Base-by-base conservation (phyloP, 2,329 filamentous ascomycete genomes). In the Fusarium subglutinans region DNA sequence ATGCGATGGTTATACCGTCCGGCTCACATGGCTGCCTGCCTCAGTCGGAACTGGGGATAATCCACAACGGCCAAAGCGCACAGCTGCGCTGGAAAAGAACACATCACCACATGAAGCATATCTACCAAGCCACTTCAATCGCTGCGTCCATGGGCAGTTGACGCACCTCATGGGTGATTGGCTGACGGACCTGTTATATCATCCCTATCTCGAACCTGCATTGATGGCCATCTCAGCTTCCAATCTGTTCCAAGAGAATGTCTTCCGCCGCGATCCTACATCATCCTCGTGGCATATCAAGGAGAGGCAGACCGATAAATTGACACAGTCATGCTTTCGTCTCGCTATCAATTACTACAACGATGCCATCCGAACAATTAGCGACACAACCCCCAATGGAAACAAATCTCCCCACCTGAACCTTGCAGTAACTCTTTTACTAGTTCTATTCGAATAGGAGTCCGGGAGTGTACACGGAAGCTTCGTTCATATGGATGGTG, bases 341-440 rank as follows among this genome's bases (percentile, higher is more conserved):
- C 41, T 43, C 6, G 41, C 41, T 9, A 24, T 43, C 6, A 43
- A 43, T 5, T 17, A 43, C 41, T 43, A 43, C 4, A 43, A 43
- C n/a, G n/a, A 43, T 11, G 41, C 41, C 41, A 43, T 43, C n/a
- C n/a, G n/a, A 12, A 8, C 41, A 5, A 24, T 43, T 24, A 43
- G 22, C 41, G 15, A 24, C 41, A 43, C 41, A 5, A 43, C n/a
- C 15, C 17, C n/a, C 6, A 24, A 7, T 0, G n/a, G 41, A 3
- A 24, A 24, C 4, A 43, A 24, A 1, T 24, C n/a, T 6, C 41
- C 41, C 6, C 6, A n/a, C 0, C n/a, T 43, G 7, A 12, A 17
- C 14, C 41, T 43, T n/a, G 41, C 41, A 7, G 15, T 13, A 17
- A 24, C 41, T 17, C n/a, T 43, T 17, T 11, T 43, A 11, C 41